phyloP scores from a whole-genome alignment of 768 basidiomycete species.

The Phylloporus rhodoxanthus region DNA sequence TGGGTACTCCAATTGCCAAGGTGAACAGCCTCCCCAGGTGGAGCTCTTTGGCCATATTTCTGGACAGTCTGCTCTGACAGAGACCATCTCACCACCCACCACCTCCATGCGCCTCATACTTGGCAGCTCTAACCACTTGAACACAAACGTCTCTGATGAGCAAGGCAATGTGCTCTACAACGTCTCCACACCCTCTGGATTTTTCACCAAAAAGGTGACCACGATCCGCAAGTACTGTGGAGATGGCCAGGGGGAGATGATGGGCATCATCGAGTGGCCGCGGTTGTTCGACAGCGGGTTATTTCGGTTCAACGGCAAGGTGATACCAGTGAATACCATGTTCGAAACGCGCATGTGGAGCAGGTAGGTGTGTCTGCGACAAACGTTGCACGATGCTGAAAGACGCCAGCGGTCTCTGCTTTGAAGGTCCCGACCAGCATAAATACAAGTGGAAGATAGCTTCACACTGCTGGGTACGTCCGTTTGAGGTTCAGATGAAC shows the following conservation, averaged over 20 bases:
- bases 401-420: constrained; percentile 18
- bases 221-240: constrained; percentile 4
- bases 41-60: too few relatives aligned
- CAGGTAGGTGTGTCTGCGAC: background rate
- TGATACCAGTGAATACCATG: background rate
- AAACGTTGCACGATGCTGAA: too few relatives aligned
- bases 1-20: too few relatives aligned
- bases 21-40: too few relatives aligned
- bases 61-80: too few relatives aligned
- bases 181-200: constrained; percentile 1
- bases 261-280: constrained; percentile 9
- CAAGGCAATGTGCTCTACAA: constrained; percentile 4
- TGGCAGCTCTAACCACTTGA: constrained; percentile 11
- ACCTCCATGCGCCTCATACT: background rate
- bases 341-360: background rate
- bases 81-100: too few relatives aligned
- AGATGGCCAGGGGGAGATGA: background rate
- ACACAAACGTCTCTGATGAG: constrained; percentile 13
- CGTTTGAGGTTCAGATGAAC: background rate
- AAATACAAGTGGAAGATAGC: constrained; percentile 25
- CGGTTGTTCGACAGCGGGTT: background rate
- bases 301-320: constrained; percentile 5
- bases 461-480: constrained; percentile 13
- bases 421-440: constrained; percentile 22
- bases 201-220: background rate